These are phyloP conservation scores for Macaranga tanarius DNA, from an alignment of 441 rosid species.

Conservation along the genomic window DNA sequence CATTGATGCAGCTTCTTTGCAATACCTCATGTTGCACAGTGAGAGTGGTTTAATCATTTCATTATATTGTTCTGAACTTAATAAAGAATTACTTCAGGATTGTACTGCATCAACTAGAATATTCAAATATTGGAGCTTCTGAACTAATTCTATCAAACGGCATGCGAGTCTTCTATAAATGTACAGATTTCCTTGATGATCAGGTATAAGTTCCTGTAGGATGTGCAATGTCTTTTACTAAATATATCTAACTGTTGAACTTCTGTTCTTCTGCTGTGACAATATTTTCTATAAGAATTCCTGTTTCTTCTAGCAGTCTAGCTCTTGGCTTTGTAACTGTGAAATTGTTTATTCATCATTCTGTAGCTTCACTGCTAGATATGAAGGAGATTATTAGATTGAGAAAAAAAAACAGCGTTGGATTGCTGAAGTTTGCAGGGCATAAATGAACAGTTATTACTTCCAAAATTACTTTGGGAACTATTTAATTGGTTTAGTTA, in stretches of 20 bases:
- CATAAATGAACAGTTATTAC: too few species aligned
- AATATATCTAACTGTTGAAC: background rate
- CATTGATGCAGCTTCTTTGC: background rate
- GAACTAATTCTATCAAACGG: constrained; percentile 88
- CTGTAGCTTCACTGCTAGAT: background rate
- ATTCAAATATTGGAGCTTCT: constrained; percentile 74
- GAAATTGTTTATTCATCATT: background rate
- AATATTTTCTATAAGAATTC: constrained; percentile 9
- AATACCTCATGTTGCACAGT: constrained; percentile 5
- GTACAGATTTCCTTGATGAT: constrained; percentile 88
- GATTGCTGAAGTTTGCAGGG: background rate
- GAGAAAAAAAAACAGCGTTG: too few species aligned
- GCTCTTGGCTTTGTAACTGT: background rate
- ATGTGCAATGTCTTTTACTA: constrained; percentile 9
- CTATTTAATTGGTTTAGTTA: background rate
- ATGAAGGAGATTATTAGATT: background rate
- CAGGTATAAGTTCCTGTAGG: constrained; percentile 58
- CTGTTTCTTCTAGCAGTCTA: background rate
- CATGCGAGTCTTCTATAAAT: constrained; percentile 82
- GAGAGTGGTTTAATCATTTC: background rate
- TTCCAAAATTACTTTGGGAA: too few species aligned
- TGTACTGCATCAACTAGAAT: constrained; percentile 56
- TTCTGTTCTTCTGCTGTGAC: background rate
- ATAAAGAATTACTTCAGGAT: constrained; percentile 46
- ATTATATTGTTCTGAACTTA: constrained; percentile 28